Conservation (phyloP, 1,284 basidiomycete genomes). For the Trichosporon faecale region DNA sequence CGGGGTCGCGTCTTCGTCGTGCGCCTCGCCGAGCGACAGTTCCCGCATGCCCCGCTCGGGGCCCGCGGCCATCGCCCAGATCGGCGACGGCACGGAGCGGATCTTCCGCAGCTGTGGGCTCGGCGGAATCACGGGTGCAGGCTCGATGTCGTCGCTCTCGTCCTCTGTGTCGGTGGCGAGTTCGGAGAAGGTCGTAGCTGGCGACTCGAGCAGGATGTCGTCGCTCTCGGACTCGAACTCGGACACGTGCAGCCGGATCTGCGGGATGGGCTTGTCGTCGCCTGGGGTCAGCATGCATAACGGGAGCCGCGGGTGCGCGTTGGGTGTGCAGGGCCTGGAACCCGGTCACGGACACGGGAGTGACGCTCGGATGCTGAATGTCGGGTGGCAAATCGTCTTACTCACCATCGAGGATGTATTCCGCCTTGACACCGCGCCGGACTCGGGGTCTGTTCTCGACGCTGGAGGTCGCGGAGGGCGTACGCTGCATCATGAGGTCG, state of each 20-base stretch:
- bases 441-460: neutral
- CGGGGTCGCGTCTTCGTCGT: conserved; percentile 15
- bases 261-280: conserved; percentile 46
- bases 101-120: conserved; percentile 39
- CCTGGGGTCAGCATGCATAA: conserved; percentile 32
- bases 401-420: conserved; percentile 51
- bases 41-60: conserved; percentile 32
- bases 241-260: conserved; percentile 44
- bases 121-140: conserved; percentile 28
- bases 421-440: conserved; percentile 40
- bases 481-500: conserved; percentile 6
- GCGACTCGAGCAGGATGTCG: conserved; percentile 12
- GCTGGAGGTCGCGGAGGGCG: neutral
- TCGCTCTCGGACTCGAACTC: conserved; percentile 1
- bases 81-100: conserved; percentile 41
- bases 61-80: conserved; percentile 45
- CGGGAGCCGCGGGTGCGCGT: neutral
- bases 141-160: conserved; percentile 14
- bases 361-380: neutral
- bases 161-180: conserved; percentile 28
- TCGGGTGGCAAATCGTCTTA: conserved; percentile 6
- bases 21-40: conserved; percentile 37
- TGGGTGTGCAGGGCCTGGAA: neutral
- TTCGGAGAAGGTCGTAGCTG: conserved; percentile 21
- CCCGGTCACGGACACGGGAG: neutral